Conservation (phyloP, 495 filamentous ascomycete genomes). For the Talaromyces nanjingensis region DNA sequence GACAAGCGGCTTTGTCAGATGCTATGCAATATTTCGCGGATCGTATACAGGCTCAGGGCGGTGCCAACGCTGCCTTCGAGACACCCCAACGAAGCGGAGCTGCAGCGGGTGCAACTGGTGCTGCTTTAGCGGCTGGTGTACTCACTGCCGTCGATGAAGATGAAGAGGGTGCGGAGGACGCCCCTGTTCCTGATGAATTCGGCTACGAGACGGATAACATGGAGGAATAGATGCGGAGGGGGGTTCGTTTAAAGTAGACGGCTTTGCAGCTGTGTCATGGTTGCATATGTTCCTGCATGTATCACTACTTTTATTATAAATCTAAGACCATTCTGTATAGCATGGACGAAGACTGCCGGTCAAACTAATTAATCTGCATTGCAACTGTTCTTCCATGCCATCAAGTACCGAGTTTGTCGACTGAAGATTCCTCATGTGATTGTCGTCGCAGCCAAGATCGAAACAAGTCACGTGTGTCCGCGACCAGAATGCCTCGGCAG, state of each 20-base stretch:
- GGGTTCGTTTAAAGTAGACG: neutral
- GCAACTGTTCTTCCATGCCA: neutral
- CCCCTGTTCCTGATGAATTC: constrained; percentile 71
- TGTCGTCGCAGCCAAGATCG: neutral
- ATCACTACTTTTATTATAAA: constrained; percentile 28
- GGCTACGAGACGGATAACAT: constrained; percentile 76
- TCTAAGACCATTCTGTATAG: constrained; percentile 4
- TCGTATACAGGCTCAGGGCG: constrained; percentile 32
- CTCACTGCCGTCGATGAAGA: constrained; percentile 83
- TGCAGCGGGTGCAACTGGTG: constrained; percentile 38
- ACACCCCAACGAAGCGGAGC: constrained; percentile 34
- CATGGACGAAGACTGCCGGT: neutral
- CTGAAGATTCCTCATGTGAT: neutral
- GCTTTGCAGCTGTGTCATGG: constrained; percentile 2
- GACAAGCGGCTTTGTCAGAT: constrained; percentile 45
- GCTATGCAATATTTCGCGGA: constrained; percentile 32
- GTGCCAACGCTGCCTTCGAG: constrained; percentile 21
- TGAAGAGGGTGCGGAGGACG: constrained; percentile 74
- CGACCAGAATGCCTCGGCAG: neutral
- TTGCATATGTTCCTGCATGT: constrained; percentile 29
- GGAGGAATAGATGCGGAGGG: constrained; percentile 38
- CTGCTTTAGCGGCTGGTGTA: constrained; percentile 70
- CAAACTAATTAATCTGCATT: neutral
- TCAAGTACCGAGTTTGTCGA: neutral
- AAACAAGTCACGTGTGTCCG: constrained; percentile 1